phyloP scores from a whole-genome alignment of 495 filamentous ascomycete species.

The Mytilinidion resinicola region DNA sequence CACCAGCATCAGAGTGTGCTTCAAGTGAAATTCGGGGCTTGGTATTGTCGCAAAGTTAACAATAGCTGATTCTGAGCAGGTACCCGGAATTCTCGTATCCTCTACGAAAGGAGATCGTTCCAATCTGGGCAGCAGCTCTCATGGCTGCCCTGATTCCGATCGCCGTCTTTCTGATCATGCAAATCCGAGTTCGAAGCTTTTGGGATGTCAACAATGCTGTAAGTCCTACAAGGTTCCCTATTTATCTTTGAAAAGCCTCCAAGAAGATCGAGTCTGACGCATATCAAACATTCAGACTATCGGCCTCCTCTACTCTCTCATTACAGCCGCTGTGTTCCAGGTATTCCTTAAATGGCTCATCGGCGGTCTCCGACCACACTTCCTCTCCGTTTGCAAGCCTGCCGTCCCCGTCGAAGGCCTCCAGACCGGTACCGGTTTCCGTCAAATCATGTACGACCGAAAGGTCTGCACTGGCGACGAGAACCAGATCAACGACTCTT shows the following conservation, averaged over 20 bases:
- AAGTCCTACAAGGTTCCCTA: not conserved
- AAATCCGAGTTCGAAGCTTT: constrained; percentile 57
- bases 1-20: too few relatives aligned
- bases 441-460: constrained; percentile 44
- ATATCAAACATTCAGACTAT: constrained; percentile 31
- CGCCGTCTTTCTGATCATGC: constrained; percentile 42
- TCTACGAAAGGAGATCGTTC: constrained; percentile 54
- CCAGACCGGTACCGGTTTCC: constrained; percentile 41
- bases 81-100: constrained; percentile 57
- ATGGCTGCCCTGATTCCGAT: constrained; percentile 51
- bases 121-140: constrained; percentile 54
- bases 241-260: not conserved
- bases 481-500: constrained; percentile 42
- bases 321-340: constrained; percentile 53
- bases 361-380: constrained; percentile 47
- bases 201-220: constrained; percentile 60
- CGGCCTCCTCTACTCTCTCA: constrained; percentile 54
- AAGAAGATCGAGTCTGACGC: not conserved
- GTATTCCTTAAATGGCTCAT: constrained; percentile 50
- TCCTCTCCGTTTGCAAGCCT: constrained; percentile 48
- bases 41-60: too few relatives aligned
- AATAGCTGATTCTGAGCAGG: too few relatives aligned
- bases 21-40: too few relatives aligned
- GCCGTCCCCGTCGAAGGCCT: constrained; percentile 26
- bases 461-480: constrained; percentile 46